Conservation (phyloP, 2,329 filamentous ascomycete genomes). For the Aureobasidium sp. region DNA sequence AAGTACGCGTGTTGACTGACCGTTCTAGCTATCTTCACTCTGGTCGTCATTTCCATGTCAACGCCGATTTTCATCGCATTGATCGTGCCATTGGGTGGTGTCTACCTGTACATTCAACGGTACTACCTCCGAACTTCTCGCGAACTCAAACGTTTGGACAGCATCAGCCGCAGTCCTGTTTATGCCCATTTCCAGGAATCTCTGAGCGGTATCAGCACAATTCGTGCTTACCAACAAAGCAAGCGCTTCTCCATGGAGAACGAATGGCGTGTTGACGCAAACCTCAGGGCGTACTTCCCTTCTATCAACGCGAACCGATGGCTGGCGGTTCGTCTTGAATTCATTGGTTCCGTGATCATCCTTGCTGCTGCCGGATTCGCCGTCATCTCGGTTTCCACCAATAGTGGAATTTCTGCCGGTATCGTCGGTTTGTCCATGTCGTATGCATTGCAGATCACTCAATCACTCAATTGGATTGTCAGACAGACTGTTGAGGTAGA, state of each 20-base stretch:
- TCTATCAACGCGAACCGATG: constrained; percentile 86
- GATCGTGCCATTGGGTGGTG: constrained; percentile 69
- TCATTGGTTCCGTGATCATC: constrained; percentile 92
- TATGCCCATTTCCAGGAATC: constrained; percentile 99
- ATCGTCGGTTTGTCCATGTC: constrained; percentile 92
- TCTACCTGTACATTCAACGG: constrained; percentile 90
- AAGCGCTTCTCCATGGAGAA: constrained; percentile 85
- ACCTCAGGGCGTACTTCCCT: constrained; percentile 89
- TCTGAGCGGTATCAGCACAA: constrained; percentile 86
- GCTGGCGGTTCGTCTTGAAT: constrained; percentile 90
- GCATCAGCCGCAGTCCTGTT: constrained; percentile 89
- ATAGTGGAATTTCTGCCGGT: constrained; percentile 59
- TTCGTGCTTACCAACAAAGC: constrained; percentile 88
- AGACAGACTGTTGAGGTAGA: constrained; percentile 99
- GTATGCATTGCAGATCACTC: constrained; percentile 93
- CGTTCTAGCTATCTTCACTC: constrained; percentile 60
- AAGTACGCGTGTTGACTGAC: background rate
- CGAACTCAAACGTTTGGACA: constrained; percentile 92
- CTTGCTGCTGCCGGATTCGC: constrained; percentile 75
- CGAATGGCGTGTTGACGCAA: constrained; percentile 94
- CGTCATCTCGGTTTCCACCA: constrained; percentile 68
- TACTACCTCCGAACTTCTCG: constrained; percentile 96
- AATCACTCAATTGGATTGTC: constrained; percentile 98
- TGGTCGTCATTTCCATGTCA: constrained; percentile 73
- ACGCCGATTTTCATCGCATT: constrained; percentile 75